phyloP scores from a whole-genome alignment of 805 yeast genomes.

The Hanseniaspora pseudoguilliermondii region DNA sequence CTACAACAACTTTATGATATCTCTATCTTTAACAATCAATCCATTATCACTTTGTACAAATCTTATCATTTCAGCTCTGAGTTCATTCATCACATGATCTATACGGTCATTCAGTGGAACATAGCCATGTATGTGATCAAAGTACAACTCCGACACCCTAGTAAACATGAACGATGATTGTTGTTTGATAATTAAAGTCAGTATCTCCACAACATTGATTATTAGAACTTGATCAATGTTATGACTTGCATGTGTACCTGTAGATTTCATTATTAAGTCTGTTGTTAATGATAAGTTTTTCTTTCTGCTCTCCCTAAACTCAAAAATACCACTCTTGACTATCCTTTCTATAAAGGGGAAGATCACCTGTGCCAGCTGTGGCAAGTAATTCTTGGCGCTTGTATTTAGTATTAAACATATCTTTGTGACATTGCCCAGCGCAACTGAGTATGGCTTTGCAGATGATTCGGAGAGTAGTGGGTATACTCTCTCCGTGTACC shows the following conservation, averaged over 20 bases:
- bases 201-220: neutral
- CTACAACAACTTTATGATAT: neutral
- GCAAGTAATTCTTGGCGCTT: constrained; percentile 2
- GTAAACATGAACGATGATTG: neutral
- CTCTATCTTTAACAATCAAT: neutral
- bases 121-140: neutral
- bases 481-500: constrained; percentile 1
- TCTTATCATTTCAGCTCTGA: neutral
- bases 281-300: neutral
- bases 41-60: neutral
- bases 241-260: neutral
- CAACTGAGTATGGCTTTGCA: neutral
- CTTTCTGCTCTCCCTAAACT: neutral
- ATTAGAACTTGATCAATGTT: neutral
- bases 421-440: neutral
- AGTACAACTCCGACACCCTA: neutral
- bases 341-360: neutral
- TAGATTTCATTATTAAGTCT: neutral
- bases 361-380: constrained; percentile 8
- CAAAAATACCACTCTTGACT: neutral
- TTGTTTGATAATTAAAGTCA: neutral
- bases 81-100: neutral
- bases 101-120: neutral
- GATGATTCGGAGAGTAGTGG: neutral
- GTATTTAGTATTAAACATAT: neutral